These are phyloP conservation scores for Pseudopyricularia javanii DNA, from an alignment of 2,329 filamentous ascomycete species.

Conservation along the genomic window DNA sequence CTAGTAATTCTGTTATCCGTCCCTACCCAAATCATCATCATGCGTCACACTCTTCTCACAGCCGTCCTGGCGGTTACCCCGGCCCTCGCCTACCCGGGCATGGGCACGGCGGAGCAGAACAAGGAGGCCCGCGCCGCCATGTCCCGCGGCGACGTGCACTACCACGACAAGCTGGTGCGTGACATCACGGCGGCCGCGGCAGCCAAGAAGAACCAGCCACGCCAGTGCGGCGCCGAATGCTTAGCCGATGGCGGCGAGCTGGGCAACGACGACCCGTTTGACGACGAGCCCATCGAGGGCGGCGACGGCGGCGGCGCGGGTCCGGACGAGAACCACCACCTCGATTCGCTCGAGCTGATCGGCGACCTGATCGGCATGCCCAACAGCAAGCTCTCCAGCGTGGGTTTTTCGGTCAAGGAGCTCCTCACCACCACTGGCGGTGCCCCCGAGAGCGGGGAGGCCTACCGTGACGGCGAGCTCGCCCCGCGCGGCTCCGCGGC, in stretches of 20 bases:
- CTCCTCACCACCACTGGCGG: conserved; percentile 18
- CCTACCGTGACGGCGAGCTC: not conserved
- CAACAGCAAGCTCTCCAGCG: conserved; percentile 17
- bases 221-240: not conserved
- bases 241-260: not conserved
- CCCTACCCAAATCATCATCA: not conserved
- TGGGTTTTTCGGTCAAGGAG: conserved; percentile 22
- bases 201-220: not conserved
- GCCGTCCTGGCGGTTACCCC: conserved; percentile 1
- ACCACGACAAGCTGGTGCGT: not conserved
- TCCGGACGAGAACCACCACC: not conserved
- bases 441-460: conserved; percentile 10
- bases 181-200: not conserved
- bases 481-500: conserved; percentile 10
- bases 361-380: conserved; percentile 23
- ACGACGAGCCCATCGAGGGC: not conserved
- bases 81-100: not conserved
- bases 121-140: not conserved
- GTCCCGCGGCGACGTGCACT: not conserved
- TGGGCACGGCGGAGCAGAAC: not conserved
- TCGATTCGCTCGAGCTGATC: conserved; percentile 10
- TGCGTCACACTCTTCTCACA: not conserved
- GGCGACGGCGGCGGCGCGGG: not conserved
- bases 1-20: not conserved
- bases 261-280: too few species aligned